Percentiles rank a stretch among this genome's conserved stretches.
These are phyloP conservation scores for Trichoderma brevicompactum DNA, from an alignment of 2,329 filamentous ascomycete genomes.

Conservation along the genomic window DNA sequence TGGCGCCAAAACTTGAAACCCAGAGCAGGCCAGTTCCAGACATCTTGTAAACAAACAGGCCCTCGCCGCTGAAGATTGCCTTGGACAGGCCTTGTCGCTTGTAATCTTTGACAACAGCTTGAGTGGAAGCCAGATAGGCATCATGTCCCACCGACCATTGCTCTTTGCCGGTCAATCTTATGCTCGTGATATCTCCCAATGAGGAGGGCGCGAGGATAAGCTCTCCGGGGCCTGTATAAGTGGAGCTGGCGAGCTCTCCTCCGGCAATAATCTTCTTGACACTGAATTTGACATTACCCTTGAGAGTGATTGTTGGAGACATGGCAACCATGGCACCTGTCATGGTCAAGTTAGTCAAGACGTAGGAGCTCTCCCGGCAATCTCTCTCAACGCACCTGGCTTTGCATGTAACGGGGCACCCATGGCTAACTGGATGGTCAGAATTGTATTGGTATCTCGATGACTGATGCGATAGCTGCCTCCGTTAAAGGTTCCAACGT, in stretches of 20 bases:
- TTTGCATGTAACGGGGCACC: conserved; percentile 82
- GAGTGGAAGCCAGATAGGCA: conserved; percentile 81
- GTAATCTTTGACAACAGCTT: conserved; percentile 85
- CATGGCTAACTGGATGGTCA: conserved; percentile 87
- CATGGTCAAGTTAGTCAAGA: not conserved
- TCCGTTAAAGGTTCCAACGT: conserved; percentile 96
- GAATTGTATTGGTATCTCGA: conserved; percentile 83
- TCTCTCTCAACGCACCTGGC: conserved; percentile 58
- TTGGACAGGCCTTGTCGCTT: conserved; percentile 86
- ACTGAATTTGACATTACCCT: conserved; percentile 81
- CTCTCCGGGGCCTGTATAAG: conserved; percentile 88
- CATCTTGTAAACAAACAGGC: conserved; percentile 87
- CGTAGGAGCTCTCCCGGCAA: too few relatives aligned
- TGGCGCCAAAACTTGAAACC: conserved; percentile 92
- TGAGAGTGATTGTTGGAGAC: conserved; percentile 84
- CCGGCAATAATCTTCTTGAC: conserved; percentile 89
- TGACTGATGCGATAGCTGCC: conserved; percentile 94
- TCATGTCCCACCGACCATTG: conserved; percentile 87
- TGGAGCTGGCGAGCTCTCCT: conserved; percentile 77
- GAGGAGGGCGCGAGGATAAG: conserved; percentile 78
- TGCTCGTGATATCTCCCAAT: conserved; percentile 82
- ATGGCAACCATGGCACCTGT: conserved; percentile 90
- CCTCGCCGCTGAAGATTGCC: conserved; percentile 92
- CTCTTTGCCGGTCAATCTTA: conserved; percentile 72
- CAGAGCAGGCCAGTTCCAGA: conserved; percentile 80